Conservation (phyloP, 345 rosid genomes). For the Rhizophora mangle region DNA sequence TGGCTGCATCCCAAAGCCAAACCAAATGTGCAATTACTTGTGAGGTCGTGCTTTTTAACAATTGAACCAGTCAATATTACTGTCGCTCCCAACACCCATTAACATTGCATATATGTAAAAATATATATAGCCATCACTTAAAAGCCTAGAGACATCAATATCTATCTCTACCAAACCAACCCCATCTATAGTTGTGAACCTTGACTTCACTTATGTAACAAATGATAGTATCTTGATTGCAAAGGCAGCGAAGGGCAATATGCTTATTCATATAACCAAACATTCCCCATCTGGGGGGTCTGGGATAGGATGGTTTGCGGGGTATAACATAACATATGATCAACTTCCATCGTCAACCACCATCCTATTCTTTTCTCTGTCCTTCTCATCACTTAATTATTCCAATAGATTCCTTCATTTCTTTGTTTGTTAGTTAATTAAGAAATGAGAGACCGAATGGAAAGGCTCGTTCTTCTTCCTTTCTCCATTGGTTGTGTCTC, state of each 20-base stretch:
- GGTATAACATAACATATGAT: neutral
- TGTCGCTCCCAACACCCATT: slow-evolving; percentile 3
- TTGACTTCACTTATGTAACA: slow-evolving; percentile 24
- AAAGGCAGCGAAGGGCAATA: slow-evolving; percentile 31
- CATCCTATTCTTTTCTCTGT: neutral
- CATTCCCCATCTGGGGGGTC: slow-evolving; percentile 1
- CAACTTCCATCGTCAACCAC: slow-evolving; percentile 7
- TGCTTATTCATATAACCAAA: slow-evolving; percentile 27
- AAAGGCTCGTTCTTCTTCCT: slow-evolving; percentile 73
- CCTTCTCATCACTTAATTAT: neutral
- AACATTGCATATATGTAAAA: no score
- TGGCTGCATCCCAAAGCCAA: slow-evolving; percentile 5
- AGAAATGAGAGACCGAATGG: slow-evolving; percentile 73
- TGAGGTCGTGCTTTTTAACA: slow-evolving; percentile 18
- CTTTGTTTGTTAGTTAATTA: slow-evolving; percentile 10
- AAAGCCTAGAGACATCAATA: neutral
- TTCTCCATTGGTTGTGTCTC: slow-evolving; percentile 74
- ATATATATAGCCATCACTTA: no score
- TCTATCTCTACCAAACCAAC: slow-evolving; percentile 4
- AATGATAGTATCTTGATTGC: slow-evolving; percentile 37
- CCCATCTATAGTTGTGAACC: neutral
- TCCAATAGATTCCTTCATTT: neutral
- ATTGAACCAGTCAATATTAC: slow-evolving; percentile 2
- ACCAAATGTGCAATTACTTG: neutral
- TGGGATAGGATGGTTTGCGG: neutral